phyloP scores from a whole-genome alignment of 75 land plant genomes.

The Sequoia sempervirens region DNA sequence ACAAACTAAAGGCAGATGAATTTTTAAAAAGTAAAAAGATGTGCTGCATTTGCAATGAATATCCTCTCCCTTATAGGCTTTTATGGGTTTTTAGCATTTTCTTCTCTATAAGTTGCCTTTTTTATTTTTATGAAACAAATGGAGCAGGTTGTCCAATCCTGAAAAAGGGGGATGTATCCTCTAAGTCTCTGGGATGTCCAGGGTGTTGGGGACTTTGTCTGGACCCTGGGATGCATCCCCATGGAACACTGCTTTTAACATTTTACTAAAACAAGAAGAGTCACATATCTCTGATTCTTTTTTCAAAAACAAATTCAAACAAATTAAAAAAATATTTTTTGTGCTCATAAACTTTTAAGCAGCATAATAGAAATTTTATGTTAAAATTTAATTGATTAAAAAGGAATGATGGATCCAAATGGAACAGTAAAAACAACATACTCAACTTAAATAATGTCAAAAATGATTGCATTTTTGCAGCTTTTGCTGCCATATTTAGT shows the following conservation, averaged over 20 bases:
- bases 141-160: too few species aligned
- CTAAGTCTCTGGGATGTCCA: too few species aligned
- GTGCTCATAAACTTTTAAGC: neutral
- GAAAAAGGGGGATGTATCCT: too few species aligned
- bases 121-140: too few species aligned
- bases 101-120: too few species aligned
- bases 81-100: too few species aligned
- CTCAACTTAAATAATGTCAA: neutral
- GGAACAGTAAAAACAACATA: neutral
- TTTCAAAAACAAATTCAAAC: neutral
- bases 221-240: too few species aligned
- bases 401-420: neutral
- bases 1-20: too few species aligned
- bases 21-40: too few species aligned
- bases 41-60: too few species aligned
- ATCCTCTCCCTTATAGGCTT: too few species aligned
- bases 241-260: neutral
- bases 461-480: neutral
- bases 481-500: neutral
- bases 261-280: neutral
- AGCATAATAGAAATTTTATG: neutral
- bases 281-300: neutral
- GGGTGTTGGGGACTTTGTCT: too few species aligned
- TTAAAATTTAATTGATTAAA: neutral
- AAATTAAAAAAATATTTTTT: neutral